Percentiles rank a stretch among this genome's conserved stretches.
phyloP scores from a whole-genome alignment of 2,329 filamentous ascomycete genomes.

The Ceratocystis smalleyi region DNA sequence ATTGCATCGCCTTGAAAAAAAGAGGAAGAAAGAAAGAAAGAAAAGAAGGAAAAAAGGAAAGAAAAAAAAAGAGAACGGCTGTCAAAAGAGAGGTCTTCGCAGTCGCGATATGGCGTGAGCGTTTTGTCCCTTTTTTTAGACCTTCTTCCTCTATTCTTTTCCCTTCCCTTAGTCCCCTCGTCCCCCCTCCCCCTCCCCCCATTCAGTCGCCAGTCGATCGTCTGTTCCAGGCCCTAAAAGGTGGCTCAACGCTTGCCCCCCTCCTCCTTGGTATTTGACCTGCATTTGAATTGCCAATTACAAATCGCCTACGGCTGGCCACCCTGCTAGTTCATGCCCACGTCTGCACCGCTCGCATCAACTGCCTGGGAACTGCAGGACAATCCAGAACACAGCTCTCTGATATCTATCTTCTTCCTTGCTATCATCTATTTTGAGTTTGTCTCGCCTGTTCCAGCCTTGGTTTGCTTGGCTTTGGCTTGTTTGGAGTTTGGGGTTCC shows the following conservation, averaged over 20 bases:
- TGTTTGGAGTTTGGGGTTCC: constrained; percentile 6
- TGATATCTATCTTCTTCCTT: not conserved
- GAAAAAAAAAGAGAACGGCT: not conserved
- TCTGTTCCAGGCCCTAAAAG: not conserved
- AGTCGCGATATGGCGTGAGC: not conserved
- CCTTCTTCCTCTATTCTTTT: not conserved
- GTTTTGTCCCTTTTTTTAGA: not conserved
- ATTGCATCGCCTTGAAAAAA: too few relatives aligned
- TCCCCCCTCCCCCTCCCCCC: not conserved
- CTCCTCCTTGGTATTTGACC: not conserved
- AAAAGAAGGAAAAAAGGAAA: not conserved
- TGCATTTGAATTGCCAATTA: not conserved
- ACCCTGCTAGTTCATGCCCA: not conserved
- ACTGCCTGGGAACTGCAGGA: not conserved
- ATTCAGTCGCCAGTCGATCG: not conserved
- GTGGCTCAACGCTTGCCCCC: not conserved
- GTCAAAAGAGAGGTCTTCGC: not conserved
- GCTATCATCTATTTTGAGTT: not conserved
- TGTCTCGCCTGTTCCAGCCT: constrained; percentile 1
- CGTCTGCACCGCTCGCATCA: not conserved
- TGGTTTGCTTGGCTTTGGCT: not conserved
- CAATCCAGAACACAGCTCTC: not conserved
- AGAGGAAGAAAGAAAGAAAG: too few relatives aligned
- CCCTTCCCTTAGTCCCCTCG: not conserved
- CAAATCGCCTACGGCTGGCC: not conserved